Evolutionary conservation across 78 protist species (phyloP).

Genomic region (Dictyostelium citrinum): DNA sequence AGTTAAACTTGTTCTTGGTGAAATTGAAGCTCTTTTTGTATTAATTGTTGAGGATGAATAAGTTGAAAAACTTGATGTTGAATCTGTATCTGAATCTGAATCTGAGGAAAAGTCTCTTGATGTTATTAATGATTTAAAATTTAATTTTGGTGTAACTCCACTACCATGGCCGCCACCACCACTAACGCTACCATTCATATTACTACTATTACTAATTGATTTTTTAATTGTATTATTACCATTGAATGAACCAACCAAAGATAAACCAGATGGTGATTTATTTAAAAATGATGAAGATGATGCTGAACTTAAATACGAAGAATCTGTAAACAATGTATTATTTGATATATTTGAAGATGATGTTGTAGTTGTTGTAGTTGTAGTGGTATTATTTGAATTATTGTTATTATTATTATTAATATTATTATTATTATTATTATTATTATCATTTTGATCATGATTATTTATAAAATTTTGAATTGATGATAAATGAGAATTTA

Average conservation of each 20-base stretch:
- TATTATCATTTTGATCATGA: not conserved
- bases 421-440: not conserved
- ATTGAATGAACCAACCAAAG: not conserved
- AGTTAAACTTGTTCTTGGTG: slow-evolving; percentile 57
- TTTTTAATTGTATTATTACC: not conserved
- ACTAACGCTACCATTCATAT: not conserved
- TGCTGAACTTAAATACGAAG: not conserved
- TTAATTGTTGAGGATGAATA: not conserved
- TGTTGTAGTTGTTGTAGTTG: not conserved
- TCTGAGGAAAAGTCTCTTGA: slow-evolving; percentile 51
- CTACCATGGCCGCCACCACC: too few species aligned
- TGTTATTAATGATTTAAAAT: not conserved
- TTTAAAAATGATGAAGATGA: not conserved
- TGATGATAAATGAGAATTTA: not conserved
- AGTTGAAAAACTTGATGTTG: not conserved
- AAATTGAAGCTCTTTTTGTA: slow-evolving; percentile 27
- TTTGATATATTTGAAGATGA: not conserved
- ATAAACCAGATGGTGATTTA: not conserved
- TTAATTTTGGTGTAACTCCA: slow-evolving; percentile 5
- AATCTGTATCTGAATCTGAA: slow-evolving; percentile 48
- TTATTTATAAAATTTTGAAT: not conserved
- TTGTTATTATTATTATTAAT: not conserved
- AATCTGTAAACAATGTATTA: not conserved
- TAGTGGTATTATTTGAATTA: not conserved
- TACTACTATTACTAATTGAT: not conserved